Base-by-base conservation (phyloP, 1,284 basidiomycete species). In the Ustilago cynodontis region DNA sequence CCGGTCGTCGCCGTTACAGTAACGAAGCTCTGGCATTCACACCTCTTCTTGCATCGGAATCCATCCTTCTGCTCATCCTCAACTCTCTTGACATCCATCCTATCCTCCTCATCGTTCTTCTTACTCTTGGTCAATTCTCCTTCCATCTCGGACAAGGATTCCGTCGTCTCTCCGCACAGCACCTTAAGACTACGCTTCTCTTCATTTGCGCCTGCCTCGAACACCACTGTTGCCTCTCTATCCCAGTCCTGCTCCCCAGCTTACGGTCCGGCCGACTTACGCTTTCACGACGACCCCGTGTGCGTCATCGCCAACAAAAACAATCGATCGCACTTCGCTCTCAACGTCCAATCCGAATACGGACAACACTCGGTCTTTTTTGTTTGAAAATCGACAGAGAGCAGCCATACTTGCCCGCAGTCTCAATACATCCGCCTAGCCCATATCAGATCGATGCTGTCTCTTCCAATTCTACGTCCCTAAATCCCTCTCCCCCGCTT, bases 31-130 rank as follows among this genome's bases (percentile, higher is more conserved):
- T 43, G 5, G 11, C 7, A 43, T 53, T 24, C 51, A 39, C 52
- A 62, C 60, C 52, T n/a, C n/a, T 62, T 62, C 52, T 39, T 33
- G 43, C 31, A 62, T 62, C 60, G 41, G 60, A 54, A 62, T 62
- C 62, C 47, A 65, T 59, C 54, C 62, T 43, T 39, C 37, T 41
- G 22, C 29, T 49, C 24, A 37, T 35, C 41, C 20, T 24, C 55
- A 22, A 37, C 52, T n/a, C 14, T 54, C 13, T 13, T n/a, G 5
- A n/a, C 9, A 28, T 47, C 22, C 43, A 47, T 10, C 16, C 22
- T 37, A 29, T 24, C 24, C 22, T 18, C 45, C 28, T 20, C 22
- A 18, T n/a, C 18, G 9, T 35, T 24, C 37, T 43, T 26, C 22
- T 29, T 16, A 24, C n/a, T 26, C n/a, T n/a, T n/a, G n/a, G n/a